A percentile compares a stretch with the other conserved stretches of the same genome.
Evolutionary conservation across 768 basidiomycete species (phyloP).

Genomic region (Lactarius akahatsu): DNA sequence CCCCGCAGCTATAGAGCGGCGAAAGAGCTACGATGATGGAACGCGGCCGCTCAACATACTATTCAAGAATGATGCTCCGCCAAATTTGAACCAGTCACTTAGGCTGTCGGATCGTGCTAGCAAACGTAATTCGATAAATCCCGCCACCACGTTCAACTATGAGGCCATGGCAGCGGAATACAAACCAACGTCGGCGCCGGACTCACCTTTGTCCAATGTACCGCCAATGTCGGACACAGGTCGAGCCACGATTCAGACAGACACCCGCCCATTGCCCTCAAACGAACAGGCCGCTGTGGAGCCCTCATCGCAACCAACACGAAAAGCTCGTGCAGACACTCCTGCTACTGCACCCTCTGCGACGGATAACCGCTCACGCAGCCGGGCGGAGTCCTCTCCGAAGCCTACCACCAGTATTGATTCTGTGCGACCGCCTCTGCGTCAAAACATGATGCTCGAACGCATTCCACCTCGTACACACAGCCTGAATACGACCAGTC

Average conservation of each 20-base stretch:
- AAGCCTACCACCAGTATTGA: slow-evolving; percentile 27
- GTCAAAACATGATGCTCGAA: slow-evolving; percentile 24
- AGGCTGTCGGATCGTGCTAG: slow-evolving; percentile 41
- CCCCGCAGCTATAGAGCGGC: slow-evolving; percentile 32
- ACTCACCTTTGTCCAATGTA: slow-evolving; percentile 14
- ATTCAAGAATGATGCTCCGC: slow-evolving; percentile 31
- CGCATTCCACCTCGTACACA: slow-evolving; percentile 28
- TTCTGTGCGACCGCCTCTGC: slow-evolving; percentile 32
- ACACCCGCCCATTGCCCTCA: neutral
- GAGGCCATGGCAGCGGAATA: slow-evolving; percentile 17
- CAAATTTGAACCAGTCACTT: slow-evolving; percentile 35
- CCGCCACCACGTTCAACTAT: slow-evolving; percentile 42
- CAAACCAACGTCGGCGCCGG: slow-evolving; percentile 16
- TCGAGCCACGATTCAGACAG: neutral
- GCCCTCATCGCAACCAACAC: slow-evolving; percentile 13
- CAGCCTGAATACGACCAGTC: slow-evolving; percentile 17
- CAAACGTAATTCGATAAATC: slow-evolving; percentile 56
- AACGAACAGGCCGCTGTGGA: slow-evolving; percentile 9
- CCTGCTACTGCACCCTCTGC: neutral
- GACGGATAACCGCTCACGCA: slow-evolving; percentile 6
- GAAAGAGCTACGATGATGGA: slow-evolving; percentile 47
- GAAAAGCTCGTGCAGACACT: slow-evolving; percentile 10
- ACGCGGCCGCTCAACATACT: slow-evolving; percentile 42
- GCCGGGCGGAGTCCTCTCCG: slow-evolving; percentile 13
- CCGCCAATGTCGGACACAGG: neutral